A percentile compares a stretch with the other conserved stretches of the same genome.
Evolutionary conservation across 257 asterid species (phyloP).

Genomic region (Ajuga chamaepitys): DNA sequence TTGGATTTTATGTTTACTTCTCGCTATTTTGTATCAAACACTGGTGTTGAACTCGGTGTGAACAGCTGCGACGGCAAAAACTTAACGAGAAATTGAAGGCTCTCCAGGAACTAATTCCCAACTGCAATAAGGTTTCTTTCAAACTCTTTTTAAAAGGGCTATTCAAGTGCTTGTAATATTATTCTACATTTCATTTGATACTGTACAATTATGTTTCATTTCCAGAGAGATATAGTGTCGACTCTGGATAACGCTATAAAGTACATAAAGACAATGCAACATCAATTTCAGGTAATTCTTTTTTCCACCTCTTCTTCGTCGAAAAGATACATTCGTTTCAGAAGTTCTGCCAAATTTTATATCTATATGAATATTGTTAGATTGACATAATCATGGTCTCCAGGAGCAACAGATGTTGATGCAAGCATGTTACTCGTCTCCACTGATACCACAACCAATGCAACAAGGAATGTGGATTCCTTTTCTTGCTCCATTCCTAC

Average conservation of each 20-base stretch:
- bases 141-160: neutral
- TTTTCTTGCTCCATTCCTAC: neutral
- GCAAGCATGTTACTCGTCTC: slow-evolving; percentile 3
- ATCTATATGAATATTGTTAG: too few species aligned
- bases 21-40: too few species aligned
- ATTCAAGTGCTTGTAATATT: too few species aligned
- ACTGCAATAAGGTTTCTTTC: slow-evolving; percentile 17
- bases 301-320: neutral
- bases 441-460: neutral
- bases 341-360: too few species aligned
- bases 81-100: slow-evolving; percentile 16
- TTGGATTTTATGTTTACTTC: too few species aligned
- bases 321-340: too few species aligned
- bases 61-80: slow-evolving; percentile 17
- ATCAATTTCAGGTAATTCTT: slow-evolving; percentile 13
- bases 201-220: neutral
- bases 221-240: slow-evolving; percentile 23
- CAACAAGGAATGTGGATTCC: slow-evolving; percentile 2
- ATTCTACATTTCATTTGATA: too few species aligned
- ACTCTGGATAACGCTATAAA: slow-evolving; percentile 29
- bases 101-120: slow-evolving; percentile 29
- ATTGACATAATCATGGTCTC: neutral
- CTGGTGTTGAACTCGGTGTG: too few species aligned
- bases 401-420: neutral
- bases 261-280: slow-evolving; percentile 14